Evolutionary conservation across 2,329 filamentous ascomycete species (phyloP).

Genomic region (Fusarium sulawesiense): DNA sequence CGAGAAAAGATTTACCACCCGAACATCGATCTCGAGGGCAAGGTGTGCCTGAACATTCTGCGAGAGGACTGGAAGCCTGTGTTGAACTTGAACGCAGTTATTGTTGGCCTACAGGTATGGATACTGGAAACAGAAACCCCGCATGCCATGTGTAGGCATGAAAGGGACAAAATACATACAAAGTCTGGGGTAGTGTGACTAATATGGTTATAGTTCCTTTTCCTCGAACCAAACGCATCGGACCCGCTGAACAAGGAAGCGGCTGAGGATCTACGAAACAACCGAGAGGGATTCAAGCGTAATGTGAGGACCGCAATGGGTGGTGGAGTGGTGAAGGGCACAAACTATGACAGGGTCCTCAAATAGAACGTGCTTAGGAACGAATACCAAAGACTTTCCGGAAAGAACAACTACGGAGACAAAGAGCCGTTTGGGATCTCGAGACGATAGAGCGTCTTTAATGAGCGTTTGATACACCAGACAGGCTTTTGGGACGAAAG

Average conservation of each 20-base stretch:
- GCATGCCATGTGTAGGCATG: background rate
- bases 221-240: constrained; percentile 95
- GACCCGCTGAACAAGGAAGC: constrained; percentile 99
- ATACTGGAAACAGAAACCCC: background rate
- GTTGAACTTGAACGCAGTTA: constrained; percentile 94
- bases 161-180: background rate
- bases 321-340: constrained; percentile 79
- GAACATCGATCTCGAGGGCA: constrained; percentile 97
- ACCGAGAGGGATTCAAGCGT: constrained; percentile 88
- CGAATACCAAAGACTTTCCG: constrained; percentile 15
- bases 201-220: constrained; percentile 77
- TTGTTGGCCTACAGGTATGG: constrained; percentile 86
- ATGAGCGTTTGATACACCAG: constrained; percentile 17
- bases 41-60: constrained; percentile 97
- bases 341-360: constrained; percentile 81
- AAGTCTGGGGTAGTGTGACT: constrained; percentile 29
- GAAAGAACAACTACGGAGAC: constrained; percentile 1
- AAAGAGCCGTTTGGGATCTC: constrained; percentile 11
- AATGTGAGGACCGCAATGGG: constrained; percentile 88
- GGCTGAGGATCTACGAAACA: constrained; percentile 87
- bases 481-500: constrained; percentile 29
- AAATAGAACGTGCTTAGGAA: constrained; percentile 58
- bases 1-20: constrained; percentile 99
- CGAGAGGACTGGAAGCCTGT: constrained; percentile 99
- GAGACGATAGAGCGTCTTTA: constrained; percentile 20